phyloP scores from a whole-genome alignment of 2,329 filamentous ascomycete species.

The Aspergillus aculeatinus region DNA sequence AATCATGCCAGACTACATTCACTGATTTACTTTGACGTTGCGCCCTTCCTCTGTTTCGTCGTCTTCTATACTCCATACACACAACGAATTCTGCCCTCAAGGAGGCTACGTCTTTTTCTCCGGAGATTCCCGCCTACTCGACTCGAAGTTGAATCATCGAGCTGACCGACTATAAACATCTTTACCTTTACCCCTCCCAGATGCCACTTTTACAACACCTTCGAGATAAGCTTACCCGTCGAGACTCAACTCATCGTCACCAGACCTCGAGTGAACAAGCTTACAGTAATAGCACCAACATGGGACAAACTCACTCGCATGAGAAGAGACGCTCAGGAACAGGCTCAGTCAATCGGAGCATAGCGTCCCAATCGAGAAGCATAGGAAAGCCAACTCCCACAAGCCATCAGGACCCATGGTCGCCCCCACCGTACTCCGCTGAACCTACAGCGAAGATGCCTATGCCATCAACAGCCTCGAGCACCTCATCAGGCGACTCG shows the following conservation, averaged over 20 bases:
- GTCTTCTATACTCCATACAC: no score
- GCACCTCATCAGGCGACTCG: conserved; percentile 51
- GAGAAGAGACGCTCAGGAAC: not conserved
- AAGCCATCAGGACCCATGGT: conserved; percentile 10
- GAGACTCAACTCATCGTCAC: not conserved
- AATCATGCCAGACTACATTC: not conserved
- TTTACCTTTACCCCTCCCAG: not conserved
- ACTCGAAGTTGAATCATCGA: not conserved
- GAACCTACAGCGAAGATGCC: conserved; percentile 2
- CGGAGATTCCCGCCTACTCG: not conserved
- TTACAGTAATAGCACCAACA: not conserved
- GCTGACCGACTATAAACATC: not conserved
- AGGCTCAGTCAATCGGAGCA: not conserved
- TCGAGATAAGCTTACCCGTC: not conserved
- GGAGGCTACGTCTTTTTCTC: not conserved
- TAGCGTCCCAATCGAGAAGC: not conserved
- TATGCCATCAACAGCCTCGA: conserved; percentile 33
- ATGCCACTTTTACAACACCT: not conserved
- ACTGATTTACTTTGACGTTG: not conserved
- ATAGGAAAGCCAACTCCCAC: conserved; percentile 1
- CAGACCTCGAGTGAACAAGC: not conserved
- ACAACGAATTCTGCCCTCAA: not conserved
- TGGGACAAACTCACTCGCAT: not conserved
- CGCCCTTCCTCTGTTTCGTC: not conserved
- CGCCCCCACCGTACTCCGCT: conserved; percentile 21